Evolutionary conservation across 140 eudicot genomes (phyloP).

Genomic region (Oenanthe javanica): DNA sequence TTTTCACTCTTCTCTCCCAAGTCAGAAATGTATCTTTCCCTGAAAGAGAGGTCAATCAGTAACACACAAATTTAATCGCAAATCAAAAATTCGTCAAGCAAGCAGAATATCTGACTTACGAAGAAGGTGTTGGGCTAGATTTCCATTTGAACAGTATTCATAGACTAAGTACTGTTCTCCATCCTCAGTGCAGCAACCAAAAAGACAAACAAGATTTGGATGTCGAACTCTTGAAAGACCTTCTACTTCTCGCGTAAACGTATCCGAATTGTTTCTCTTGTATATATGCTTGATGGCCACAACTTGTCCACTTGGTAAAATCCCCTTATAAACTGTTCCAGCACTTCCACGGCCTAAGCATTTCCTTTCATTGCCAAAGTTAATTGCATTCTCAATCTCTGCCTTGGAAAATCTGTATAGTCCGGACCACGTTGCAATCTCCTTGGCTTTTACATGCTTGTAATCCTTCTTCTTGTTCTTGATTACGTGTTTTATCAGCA

Average conservation of each 20-base stretch:
- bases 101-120: conserved; percentile 21
- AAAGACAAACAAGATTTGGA: conserved; percentile 69
- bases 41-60: conserved; percentile 5
- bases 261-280: conserved; percentile 49
- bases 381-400: conserved; percentile 59
- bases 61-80: neutral
- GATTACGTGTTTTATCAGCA: conserved; percentile 51
- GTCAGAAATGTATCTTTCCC: conserved; percentile 52
- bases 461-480: conserved; percentile 23
- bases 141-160: conserved; percentile 67
- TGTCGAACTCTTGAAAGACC: conserved; percentile 68
- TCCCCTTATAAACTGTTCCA: conserved; percentile 42
- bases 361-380: conserved; percentile 40
- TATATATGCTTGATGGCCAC: conserved; percentile 70
- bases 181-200: conserved; percentile 69
- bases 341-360: conserved; percentile 76
- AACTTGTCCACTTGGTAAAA: conserved; percentile 70
- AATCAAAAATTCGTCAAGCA: neutral
- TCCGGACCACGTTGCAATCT: conserved; percentile 41
- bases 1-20: conserved; percentile 64
- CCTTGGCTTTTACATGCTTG: conserved; percentile 23
- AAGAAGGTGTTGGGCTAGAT: conserved; percentile 62
- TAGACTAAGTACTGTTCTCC: conserved; percentile 68
- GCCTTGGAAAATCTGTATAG: conserved; percentile 62
- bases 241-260: conserved; percentile 61